Base-by-base conservation (phyloP, 148 eudicot genomes). In the Rhododendron griersonianum region DNA sequence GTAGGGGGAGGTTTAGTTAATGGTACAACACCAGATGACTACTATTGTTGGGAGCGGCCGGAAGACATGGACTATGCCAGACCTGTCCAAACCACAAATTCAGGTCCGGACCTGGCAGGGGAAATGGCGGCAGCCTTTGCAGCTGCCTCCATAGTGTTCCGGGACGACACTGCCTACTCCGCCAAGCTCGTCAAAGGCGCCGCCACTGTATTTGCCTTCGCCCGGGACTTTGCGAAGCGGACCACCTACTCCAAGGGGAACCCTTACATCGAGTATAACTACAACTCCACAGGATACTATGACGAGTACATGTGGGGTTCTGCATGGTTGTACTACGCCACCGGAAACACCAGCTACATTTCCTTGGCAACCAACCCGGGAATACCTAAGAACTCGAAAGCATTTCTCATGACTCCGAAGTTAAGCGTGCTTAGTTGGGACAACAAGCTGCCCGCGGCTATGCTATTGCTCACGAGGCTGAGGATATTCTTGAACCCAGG, bases 121-220 rank as follows among this genome's bases (percentile, higher is more conserved):
- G 98, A 95, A 81, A 92, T 94, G 97, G 95, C 98, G 0, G 98
- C 98, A 0, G 97, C 98, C 37, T 77, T 95, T 1, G 95, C 97
- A 51, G 90, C 97, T 0, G 96, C 98, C 47, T 94, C 98, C 53
- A 92, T 95, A 35, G 97, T 95, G 1, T 95, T 94, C 84, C 89
- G 89, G 4, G 95, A 95, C 84, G 44, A 93, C 63, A 51, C 7
- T 3, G 19, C 67, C 30, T 95, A 95, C 86, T 87, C 97, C 0
- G 55, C 44, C 41, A 89, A 91, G 76, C 97, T 95, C 16, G 55
- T 85, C 51, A 85, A 90, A 19, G 97, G 94, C 0, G 98, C 98
- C 19, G 69, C 85, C 76, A 92, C 95, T 0, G 88, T 95, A 15
- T 95, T 88, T 59, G 76, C 82, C 51, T 94, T 94, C 55, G 93